Evolutionary conservation across 345 rosid genomes (phyloP), one percentile per base, ranked within the genome.

Genomic region (Boechera retrofracta): DNA sequence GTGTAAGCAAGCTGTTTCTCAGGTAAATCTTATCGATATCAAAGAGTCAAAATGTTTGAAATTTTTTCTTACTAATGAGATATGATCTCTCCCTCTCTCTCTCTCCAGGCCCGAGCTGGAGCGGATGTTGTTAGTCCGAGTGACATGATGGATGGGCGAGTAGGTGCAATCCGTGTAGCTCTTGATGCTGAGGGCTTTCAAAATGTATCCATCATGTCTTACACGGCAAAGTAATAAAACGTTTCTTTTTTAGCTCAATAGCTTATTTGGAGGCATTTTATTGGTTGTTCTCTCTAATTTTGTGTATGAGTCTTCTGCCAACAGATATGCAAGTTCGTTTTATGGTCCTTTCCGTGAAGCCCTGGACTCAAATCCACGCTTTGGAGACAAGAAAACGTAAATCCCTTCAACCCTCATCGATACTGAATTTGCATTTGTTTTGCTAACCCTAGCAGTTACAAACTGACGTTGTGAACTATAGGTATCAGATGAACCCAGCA

Each of bases 141-240:
- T 83, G 98, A 94, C 81, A 94, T 94, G 98, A 94, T 94, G 98
- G 98, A 94, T 83, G 98, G 98, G 9, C 98, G 98, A 65, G 90
- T 94, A 2, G 96, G 96, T 52, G 98, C 98, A 9, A 85, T 92
- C 39, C 89, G 98, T 38, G 78, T 86, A 67, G 97, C 98, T 74
- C 97, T 92, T 73, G 98, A 94, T 79, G 87, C 89, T 44, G 97
- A 89, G 83, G 98, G 98, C 57, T 94, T 92, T 84, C 85, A 90
- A 49, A 83, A 92, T 76, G 98, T 94, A 64, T 89, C 97, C 60
- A 92, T 94, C 85, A 90, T 94, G 98, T 94, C 98, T 45, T 94
- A 94, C 75, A 94, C 98, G 1, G 98, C 98, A 55, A 94, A 94
- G 98, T 94, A 87, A 86, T 33, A 26, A n/a, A 16, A 15, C 11